Base-by-base conservation (phyloP, 495 filamentous ascomycete species). In the Aspergillus egyptiacus region DNA sequence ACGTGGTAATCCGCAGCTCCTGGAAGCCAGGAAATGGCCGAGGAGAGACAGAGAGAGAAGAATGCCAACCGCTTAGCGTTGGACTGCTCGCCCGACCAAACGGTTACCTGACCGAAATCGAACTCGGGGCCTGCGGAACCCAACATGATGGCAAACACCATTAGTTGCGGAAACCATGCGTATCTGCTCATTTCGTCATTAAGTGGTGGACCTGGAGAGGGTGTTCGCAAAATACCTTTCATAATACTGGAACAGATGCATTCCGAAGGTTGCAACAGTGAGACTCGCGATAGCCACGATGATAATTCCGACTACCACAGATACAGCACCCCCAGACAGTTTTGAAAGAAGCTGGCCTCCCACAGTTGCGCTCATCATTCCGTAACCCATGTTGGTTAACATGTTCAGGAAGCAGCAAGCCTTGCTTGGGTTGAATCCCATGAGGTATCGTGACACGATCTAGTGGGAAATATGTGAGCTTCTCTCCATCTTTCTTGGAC, bases 351-450 rank as follows among this genome's bases (percentile, higher is more conserved):
- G 62, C 56, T 82, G 69, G 17, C 80, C 70, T 42, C 74, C 70
- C 37, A 80, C 58, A 40, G 72, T 63, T 38, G 71, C 75, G 56
- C 79, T 77, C 51, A 89, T 76, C 66, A 86, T 77, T 32, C 75
- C 70, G 49, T 87, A 89, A 3, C 85, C 86, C 22, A 88, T 53
- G 58, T 86, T 76, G 25, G 85, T 76, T 34, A 89, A 76, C 10
- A 89, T 69, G 48, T 88, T 88, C 18, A 91, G 64, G 0, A 82
- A 24, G 24, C 78, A 79, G 44, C 83, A 79, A 8, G 88, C 52
- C 64, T 86, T 89, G 36, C 77, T 76, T 1, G 86, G 85, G 66
- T 82, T 88, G 66, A 84, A 89, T 5, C 86, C 86, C 83, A 89
- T 89, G 39, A 80, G 78, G 58, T 83, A 89, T 5, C 85, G 76